Evolutionary conservation across 169 alveolate genomes (phyloP).

Genomic region (Plasmodium gonderi): DNA sequence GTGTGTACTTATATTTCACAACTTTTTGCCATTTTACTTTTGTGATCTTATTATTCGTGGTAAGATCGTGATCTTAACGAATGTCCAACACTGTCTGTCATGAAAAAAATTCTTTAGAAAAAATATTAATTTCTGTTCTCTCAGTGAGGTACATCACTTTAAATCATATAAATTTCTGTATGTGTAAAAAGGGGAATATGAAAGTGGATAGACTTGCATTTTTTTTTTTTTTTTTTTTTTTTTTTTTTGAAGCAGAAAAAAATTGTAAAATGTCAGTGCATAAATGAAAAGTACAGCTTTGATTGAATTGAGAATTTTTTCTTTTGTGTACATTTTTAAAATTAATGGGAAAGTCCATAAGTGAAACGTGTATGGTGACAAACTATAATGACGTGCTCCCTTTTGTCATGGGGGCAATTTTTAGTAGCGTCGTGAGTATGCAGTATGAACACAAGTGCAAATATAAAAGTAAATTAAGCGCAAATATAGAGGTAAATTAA

Average conservation of each 20-base stretch:
- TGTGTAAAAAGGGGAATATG: conserved; percentile 3
- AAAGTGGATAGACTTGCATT: not conserved
- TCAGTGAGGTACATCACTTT: no score
- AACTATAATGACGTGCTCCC: not conserved
- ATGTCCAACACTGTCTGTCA: no score
- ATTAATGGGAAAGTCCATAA: not conserved
- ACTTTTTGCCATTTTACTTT: no score
- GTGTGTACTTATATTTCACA: not conserved
- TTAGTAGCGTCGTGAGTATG: not conserved
- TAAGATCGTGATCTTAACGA: no score
- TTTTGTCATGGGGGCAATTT: not conserved
- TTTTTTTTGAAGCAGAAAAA: not conserved
- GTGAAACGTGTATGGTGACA: not conserved
- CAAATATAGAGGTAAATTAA: no score
- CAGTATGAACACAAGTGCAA: no score
- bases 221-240: not conserved
- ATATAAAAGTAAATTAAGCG: no score
- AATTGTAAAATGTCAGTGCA: not conserved
- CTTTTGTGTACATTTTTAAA: not conserved
- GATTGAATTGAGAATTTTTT: not conserved
- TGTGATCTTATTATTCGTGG: no score
- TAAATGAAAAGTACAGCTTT: not conserved
- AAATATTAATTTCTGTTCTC: no score
- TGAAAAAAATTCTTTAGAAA: no score
- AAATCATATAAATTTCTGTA: not conserved